Evolutionary conservation across 1,284 basidiomycete genomes (phyloP).

Genomic region (Schizopora paradoxa): DNA sequence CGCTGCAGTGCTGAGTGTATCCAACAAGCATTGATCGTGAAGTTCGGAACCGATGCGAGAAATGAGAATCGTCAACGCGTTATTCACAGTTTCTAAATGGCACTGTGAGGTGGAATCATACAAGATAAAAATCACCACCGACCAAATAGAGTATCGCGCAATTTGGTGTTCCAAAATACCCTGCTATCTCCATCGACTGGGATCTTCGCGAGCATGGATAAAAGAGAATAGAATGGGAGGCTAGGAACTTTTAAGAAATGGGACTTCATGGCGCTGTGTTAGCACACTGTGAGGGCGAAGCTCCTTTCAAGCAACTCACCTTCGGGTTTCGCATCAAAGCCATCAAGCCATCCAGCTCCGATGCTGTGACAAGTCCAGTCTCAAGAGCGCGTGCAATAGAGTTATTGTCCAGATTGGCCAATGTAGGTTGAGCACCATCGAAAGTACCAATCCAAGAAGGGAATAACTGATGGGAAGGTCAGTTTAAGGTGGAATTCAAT

Average conservation of each 20-base stretch:
- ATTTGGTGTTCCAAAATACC: constrained; percentile 57
- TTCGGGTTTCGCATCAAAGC: constrained; percentile 70
- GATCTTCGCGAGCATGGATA: constrained; percentile 69
- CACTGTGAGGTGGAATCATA: not conserved
- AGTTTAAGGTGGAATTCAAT: not conserved
- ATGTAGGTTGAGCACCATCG: constrained; percentile 57
- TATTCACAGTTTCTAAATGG: constrained; percentile 23
- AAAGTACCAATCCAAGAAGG: constrained; percentile 76
- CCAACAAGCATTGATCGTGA: constrained; percentile 32
- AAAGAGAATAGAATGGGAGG: constrained; percentile 69
- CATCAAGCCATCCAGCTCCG: constrained; percentile 56
- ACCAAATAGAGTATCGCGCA: constrained; percentile 65
- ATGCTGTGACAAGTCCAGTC: constrained; percentile 56
- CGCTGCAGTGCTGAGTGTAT: constrained; percentile 42
- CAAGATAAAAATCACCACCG: constrained; percentile 22
- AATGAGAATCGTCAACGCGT: constrained; percentile 32
- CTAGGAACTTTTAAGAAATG: constrained; percentile 80
- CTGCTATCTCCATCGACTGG: constrained; percentile 65
- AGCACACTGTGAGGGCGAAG: not conserved
- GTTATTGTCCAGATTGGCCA: constrained; percentile 53
- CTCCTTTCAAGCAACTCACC: constrained; percentile 36
- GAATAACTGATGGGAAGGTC: constrained; percentile 46
- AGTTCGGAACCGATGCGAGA: constrained; percentile 33
- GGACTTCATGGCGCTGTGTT: constrained; percentile 40
- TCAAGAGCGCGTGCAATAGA: constrained; percentile 50